Base-by-base conservation (phyloP, 805 yeast species). In the Myxozyma udenii region DNA sequence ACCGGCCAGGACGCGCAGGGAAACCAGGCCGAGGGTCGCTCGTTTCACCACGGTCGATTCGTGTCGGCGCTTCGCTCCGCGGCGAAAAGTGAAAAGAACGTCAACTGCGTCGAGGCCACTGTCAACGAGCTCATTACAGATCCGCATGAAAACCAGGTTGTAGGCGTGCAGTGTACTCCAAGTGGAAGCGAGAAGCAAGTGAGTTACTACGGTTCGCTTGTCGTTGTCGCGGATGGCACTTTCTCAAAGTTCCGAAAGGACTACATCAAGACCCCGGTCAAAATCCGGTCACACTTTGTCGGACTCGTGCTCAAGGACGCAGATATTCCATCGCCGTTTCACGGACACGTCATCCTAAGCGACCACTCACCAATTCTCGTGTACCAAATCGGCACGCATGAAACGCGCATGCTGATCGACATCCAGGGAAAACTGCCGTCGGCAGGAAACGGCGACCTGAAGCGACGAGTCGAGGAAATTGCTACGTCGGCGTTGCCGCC, bases 41-140 rank as follows among this genome's bases (percentile, higher is more conserved):
- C 95, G 1, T 89, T 93, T 72, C 95, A 88, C 63, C 97, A 93
- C 66, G 98, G 98, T 19, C 82, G 80, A 51, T 93, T 93, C 63
- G 76, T 93, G 46, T 73, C 74, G 67, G 88, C 88, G 64, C 74
- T 93, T 59, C 78, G 98, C 60, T 64, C 66, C 12, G 79, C 85
- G n/a, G 90, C 86, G 19, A 73, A 76, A 44, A 66, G 65, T 6
- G 93, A 89, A 37, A 62, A 62, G 62, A 88, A 89, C 62, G 86
- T 91, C 18, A 83, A 90, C 1, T 73, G 84, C 64, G 59, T 87
- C 35, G 90, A 88, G 68, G 97, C 95, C 18, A 87, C 85, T 9
- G 97, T 85, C n/a, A 79, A 80, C 1, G 78, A 78, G 30, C 66
- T 89, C 1, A 64, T 87, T 32, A 72, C 79, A 51, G 80, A 82